Evolutionary conservation across 331 rosid genomes (phyloP), one percentile per base, ranked within the genome.

Genomic region (Quercus lobata): DNA sequence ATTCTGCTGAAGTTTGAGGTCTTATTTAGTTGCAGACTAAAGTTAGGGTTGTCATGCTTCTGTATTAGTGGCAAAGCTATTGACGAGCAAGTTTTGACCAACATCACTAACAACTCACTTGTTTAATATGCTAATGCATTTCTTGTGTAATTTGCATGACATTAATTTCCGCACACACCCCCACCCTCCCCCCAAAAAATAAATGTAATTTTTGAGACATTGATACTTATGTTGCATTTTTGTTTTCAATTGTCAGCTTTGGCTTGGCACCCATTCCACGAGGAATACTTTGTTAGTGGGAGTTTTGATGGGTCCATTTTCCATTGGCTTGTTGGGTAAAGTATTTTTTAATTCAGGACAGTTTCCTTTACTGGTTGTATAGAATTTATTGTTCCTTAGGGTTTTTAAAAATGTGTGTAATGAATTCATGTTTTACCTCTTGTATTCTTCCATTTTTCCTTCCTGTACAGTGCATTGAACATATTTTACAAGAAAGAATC

Each of bases 221-320:
- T 80, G 53, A 62, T 61, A 69, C 83, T 88, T 34, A 79, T 83
- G 78, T 54, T 76, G 72, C 17, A 4, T 12, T 81, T 72, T 70
- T 69, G 72, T 60, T 80, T 83, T 54, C 57, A 57, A 58, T 83
- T 85, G 73, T 81, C 79, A 96, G 98, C 99, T 79, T 79, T 93
- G 92, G 98, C 98, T 54, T 96, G 99, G 99, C 99, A 96, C 86
- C 99, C 99, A 7, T 96, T 93, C 80, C 99, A 96, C 77, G 99
- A 96, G 80, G 98, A 96, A 83, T 91, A 96, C 90, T 96, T 96
- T 86, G 99, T 93, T 76, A 96, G 99, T 74, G 99, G 99, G 86
- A 96, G 98, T 86, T 92, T 76, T 77, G 98, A 96, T 41, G 99
- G 99, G 80, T 93, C 99, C 82, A 90, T 96, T 71, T 96, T 88